Base-by-base conservation (phyloP, 2,329 filamentous ascomycete genomes). In the Didymellaceae sp. region DNA sequence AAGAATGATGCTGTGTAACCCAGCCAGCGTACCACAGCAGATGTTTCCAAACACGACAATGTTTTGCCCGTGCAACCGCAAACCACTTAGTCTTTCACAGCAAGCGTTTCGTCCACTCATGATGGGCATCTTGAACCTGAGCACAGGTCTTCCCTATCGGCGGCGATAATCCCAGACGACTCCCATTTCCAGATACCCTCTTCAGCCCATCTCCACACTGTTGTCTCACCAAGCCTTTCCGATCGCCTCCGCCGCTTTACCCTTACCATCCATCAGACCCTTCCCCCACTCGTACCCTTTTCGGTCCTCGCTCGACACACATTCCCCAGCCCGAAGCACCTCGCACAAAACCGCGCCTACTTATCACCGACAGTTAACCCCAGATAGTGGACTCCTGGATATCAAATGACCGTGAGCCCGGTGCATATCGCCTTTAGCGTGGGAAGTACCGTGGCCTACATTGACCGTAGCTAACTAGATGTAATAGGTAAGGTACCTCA, bases 191-290 rank as follows among this genome's bases (percentile, higher is more conserved):
- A 25, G 24, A 13, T 28, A 13, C 26, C 11, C 26, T 25, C 7
- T n/a, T 9, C 18, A 28, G 20, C 25, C n/a, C 26, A 13, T 13
- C 18, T 39, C 10, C 34, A 39, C 28, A 18, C 26, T 20, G 37
- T 30, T 42, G 43, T 52, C 42, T 43, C 38, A 52, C 37, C 37
- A 45, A 52, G 48, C 48, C 42, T 52, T n/a, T n/a, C n/a, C 38
- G 37, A 52, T 46, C 37, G 26, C 37, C 34, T n/a, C 11, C 22
- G 22, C 40, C 32, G 47, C 40, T 45, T 40, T 50, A 20, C 34
- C 11, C 6, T 28, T 4, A 6, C 18, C 13, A n/a, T 34, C 17
- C n/a, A 17, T n/a, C n/a, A n/a, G n/a, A n/a, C 28, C 13, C 28
- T 31, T 26, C 13, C 25, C 25, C 6, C 20, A 32, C 21, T 26